These are phyloP conservation scores for Ogataea paraovalis DNA, from an alignment of 805 yeast genomes.

Conservation along the genomic window DNA sequence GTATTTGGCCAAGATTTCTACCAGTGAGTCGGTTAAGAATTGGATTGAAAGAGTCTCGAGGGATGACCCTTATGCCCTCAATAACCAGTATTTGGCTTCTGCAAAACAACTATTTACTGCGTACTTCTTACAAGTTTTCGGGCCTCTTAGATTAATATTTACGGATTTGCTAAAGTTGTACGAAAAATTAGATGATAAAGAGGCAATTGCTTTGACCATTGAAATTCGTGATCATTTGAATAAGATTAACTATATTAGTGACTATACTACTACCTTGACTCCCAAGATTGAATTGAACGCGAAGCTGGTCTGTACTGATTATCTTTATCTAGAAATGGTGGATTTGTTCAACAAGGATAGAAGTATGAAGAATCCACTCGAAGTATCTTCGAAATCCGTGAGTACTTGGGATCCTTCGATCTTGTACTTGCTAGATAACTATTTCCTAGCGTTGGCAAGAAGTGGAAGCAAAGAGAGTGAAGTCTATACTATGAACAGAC, in stretches of 20 bases:
- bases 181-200: constrained; percentile 14
- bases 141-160: constrained; percentile 26
- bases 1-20: constrained; percentile 26
- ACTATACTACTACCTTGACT: constrained; percentile 29
- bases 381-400: constrained; percentile 16
- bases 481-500: constrained; percentile 18
- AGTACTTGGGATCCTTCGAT: constrained; percentile 41
- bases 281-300: constrained; percentile 29
- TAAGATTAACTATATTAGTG: constrained; percentile 26
- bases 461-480: constrained; percentile 15
- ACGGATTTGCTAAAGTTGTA: constrained; percentile 23
- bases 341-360: constrained; percentile 28
- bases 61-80: constrained; percentile 15
- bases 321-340: constrained; percentile 28
- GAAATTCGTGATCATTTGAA: constrained; percentile 18
- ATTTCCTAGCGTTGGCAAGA: constrained; percentile 22
- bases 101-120: constrained; percentile 29
- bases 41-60: constrained; percentile 21
- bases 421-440: constrained; percentile 38
- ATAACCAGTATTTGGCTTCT: constrained; percentile 25
- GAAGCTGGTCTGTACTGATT: constrained; percentile 27
- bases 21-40: constrained; percentile 22
- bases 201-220: constrained; percentile 11
- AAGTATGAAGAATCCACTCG: constrained; percentile 23
- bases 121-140: constrained; percentile 29